Conservation (phyloP, 2,329 filamentous ascomycete species). For the Nigrospora oryzae region DNA sequence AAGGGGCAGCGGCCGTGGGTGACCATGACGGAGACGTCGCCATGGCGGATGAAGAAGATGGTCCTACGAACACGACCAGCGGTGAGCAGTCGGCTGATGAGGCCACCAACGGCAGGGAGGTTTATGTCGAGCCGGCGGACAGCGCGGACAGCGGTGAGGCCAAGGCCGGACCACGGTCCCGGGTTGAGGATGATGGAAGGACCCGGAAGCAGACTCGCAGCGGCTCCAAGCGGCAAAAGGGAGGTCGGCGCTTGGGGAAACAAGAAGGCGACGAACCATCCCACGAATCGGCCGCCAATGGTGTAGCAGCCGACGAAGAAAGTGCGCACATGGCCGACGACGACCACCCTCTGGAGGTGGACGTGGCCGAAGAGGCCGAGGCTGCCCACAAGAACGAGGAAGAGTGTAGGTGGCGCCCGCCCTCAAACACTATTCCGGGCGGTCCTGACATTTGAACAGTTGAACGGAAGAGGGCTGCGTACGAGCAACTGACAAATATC, state of each 20-base stretch:
- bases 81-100: constrained; percentile 23
- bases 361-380: constrained; percentile 50
- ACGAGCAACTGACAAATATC: constrained; percentile 70
- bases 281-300: constrained; percentile 1
- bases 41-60: constrained; percentile 24
- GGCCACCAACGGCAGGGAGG: constrained; percentile 7
- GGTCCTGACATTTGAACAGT: constrained; percentile 41
- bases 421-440: constrained; percentile 1
- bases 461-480: constrained; percentile 69
- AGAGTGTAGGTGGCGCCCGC: constrained; percentile 41
- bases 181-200: constrained; percentile 11
- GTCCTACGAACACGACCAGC: constrained; percentile 17
- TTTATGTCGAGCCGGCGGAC: background rate
- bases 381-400: constrained; percentile 53
- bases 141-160: constrained; percentile 11
- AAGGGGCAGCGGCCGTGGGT: constrained; percentile 12
- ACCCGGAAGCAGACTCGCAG: constrained; percentile 22
- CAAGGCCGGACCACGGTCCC: constrained; percentile 6
- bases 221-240: constrained; percentile 24
- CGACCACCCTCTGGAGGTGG: constrained; percentile 42
- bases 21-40: constrained; percentile 21
- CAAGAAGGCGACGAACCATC: constrained; percentile 10
- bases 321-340: constrained; percentile 42
- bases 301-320: constrained; percentile 27
- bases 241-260: constrained; percentile 2